Conservation (phyloP, 1,284 basidiomycete genomes). For the Entoloma clypeatum region DNA sequence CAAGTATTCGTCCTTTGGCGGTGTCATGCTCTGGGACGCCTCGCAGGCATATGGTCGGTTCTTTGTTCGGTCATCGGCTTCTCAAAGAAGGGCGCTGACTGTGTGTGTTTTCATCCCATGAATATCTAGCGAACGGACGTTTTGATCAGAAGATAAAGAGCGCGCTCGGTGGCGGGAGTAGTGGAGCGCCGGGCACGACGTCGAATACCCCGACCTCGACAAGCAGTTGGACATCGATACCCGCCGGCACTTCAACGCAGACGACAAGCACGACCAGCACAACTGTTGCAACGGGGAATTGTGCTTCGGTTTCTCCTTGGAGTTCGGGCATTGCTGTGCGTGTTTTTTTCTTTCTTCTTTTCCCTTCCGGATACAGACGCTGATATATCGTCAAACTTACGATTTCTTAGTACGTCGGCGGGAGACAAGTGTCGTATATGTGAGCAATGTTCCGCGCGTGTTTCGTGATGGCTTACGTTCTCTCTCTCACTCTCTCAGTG, state of each 20-base stretch:
- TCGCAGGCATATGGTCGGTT: conserved; percentile 55
- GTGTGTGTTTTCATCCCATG: not conserved
- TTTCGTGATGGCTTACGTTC: not conserved
- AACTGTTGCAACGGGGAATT: conserved; percentile 34
- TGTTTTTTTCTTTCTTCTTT: conserved; percentile 5
- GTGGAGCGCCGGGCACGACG: conserved; percentile 21
- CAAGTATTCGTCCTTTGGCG: conserved; percentile 62
- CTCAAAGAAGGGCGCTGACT: too few species aligned
- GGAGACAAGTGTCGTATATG: conserved; percentile 50
- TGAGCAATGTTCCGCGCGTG: conserved; percentile 17
- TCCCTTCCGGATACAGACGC: too few species aligned
- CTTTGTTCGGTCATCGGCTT: not conserved
- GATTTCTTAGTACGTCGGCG: conserved; percentile 41
- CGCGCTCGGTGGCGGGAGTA: conserved; percentile 35
- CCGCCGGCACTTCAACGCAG: conserved; percentile 26
- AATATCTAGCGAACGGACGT: conserved; percentile 49
- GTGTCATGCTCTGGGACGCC: conserved; percentile 65
- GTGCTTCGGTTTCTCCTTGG: conserved; percentile 48
- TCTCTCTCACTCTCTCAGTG: conserved; percentile 5
- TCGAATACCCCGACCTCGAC: conserved; percentile 21
- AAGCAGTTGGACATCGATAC: too few species aligned
- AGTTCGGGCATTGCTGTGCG: conserved; percentile 40
- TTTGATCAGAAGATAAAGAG: conserved; percentile 52
- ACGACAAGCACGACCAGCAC: conserved; percentile 13
- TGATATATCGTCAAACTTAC: not conserved